A percentile compares a stretch with the other conserved stretches of the same genome.
Evolutionary conservation across 129 eudicot genomes (phyloP).

Genomic region (Chrysanthemum makinoi): DNA sequence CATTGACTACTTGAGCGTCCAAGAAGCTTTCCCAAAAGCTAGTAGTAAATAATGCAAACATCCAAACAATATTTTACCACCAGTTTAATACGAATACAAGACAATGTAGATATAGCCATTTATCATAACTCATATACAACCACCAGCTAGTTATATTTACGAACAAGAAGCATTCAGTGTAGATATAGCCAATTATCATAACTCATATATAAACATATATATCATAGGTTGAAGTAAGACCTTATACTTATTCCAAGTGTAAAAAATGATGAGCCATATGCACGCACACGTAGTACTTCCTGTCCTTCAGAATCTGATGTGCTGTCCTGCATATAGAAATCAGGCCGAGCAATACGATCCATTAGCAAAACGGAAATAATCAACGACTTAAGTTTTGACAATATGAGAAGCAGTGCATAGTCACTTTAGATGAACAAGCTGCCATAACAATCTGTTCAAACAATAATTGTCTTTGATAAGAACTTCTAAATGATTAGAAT

Average conservation of each 20-base stretch:
- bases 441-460: no score
- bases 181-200: background rate
- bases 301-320: constrained; percentile 53
- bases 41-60: no score
- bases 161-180: background rate
- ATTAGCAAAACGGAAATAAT: constrained; percentile 14
- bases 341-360: constrained; percentile 8
- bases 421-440: no score
- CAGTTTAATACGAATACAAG: no score
- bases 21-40: no score
- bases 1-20: no score
- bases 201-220: background rate
- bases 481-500: no score
- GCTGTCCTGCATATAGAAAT: constrained; percentile 42
- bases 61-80: no score
- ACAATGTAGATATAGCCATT: no score
- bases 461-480: no score
- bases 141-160: constrained; percentile 1
- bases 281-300: constrained; percentile 89
- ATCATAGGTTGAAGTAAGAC: constrained; percentile 33
- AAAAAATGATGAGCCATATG: constrained; percentile 91
- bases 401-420: no score
- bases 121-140: no score
- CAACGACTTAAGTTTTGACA: background rate
- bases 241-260: constrained; percentile 91